Evolutionary conservation across 495 filamentous ascomycete genomes (phyloP), one percentile per base, ranked within the genome.

Genomic region (Trichoderma erinaceum): DNA sequence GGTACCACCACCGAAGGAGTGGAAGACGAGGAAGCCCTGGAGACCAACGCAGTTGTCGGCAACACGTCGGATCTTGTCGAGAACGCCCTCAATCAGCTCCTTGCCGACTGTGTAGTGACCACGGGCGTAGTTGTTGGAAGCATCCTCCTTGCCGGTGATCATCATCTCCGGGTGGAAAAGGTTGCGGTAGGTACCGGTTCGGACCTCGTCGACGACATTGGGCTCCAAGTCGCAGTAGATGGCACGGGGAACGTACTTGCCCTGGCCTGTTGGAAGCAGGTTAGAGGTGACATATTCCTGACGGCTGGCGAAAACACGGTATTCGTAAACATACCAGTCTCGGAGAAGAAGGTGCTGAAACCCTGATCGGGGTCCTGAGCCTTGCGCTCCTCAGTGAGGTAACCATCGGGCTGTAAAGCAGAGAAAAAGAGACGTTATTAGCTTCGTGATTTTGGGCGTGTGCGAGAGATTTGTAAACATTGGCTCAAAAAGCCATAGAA

Each of bases 151-250:
- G 70, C 92, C 92, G 76, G 88, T 93, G 75, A 96, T 91, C 78
- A 96, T 78, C 71, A 89, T 82, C 80, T 95, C 92, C 35, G 92
- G 92, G 78, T 95, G 92, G 82, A 96, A 96, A 46, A 96, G 89
- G 73, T 93, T 86, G 68, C 91, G 89, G 78, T 93, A 94, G 70
- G 75, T 71, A 73, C 92, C 92, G 68, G 89, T 93, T 83, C 95
- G 92, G 81, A 98, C 96, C 85, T 99, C 96, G 80, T 99, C 95
- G 84, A 99, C 90, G 72, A 99, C 95, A 79, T 99, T 99, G 82
- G 95, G 95, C 85, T 99, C 95, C 75, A 99, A 90, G 90, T 99
- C 95, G 85, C 89, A 91, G 88, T 99, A 99, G 85, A 99, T 98
- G 76, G 95, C 97, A 74, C 95, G 92, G 75, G 95, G 95, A 71